phyloP scores from a whole-genome alignment of 2,329 filamentous ascomycete genomes.

The Didymella exigua region DNA sequence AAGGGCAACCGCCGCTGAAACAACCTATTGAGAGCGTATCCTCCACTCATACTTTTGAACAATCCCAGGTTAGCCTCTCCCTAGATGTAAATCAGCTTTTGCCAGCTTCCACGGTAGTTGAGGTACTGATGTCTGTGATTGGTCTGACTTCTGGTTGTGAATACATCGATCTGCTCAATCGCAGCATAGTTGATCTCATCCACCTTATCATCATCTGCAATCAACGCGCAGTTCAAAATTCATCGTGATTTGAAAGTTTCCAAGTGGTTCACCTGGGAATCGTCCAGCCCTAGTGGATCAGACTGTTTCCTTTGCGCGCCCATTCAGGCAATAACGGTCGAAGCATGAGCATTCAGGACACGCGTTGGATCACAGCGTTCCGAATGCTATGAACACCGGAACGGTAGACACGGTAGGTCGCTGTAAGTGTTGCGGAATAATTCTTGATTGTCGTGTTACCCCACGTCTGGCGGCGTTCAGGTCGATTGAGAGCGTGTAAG shows the following conservation, averaged over 20 bases:
- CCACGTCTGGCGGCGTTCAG: slow-evolving; percentile 41
- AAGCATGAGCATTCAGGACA: slow-evolving; percentile 43
- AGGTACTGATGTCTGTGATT: slow-evolving; percentile 34
- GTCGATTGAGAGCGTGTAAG: slow-evolving; percentile 38
- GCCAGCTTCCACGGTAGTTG: slow-evolving; percentile 48
- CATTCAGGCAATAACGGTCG: slow-evolving; percentile 25
- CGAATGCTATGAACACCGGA: slow-evolving; percentile 30
- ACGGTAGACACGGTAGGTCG: slow-evolving; percentile 34
- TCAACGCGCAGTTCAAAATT: slow-evolving; percentile 41
- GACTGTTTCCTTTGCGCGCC: slow-evolving; percentile 22
- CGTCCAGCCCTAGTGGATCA: slow-evolving; percentile 21
- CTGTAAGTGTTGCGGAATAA: slow-evolving; percentile 38
- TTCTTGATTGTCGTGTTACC: slow-evolving; percentile 48
- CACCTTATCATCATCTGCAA: slow-evolving; percentile 36
- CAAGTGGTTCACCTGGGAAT: slow-evolving; percentile 32
- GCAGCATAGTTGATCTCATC: slow-evolving; percentile 29
- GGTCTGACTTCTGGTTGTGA: slow-evolving; percentile 28
- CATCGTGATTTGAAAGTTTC: slow-evolving; percentile 45
- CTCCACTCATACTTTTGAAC: slow-evolving; percentile 35
- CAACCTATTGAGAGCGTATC: slow-evolving; percentile 45
- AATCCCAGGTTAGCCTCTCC: slow-evolving; percentile 36
- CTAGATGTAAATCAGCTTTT: slow-evolving; percentile 45
- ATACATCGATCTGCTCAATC: slow-evolving; percentile 42
- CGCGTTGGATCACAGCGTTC: slow-evolving; percentile 28
- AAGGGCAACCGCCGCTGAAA: slow-evolving; percentile 43